phyloP scores from a whole-genome alignment of 805 yeast genomes.

The Yarrowia sp. region DNA sequence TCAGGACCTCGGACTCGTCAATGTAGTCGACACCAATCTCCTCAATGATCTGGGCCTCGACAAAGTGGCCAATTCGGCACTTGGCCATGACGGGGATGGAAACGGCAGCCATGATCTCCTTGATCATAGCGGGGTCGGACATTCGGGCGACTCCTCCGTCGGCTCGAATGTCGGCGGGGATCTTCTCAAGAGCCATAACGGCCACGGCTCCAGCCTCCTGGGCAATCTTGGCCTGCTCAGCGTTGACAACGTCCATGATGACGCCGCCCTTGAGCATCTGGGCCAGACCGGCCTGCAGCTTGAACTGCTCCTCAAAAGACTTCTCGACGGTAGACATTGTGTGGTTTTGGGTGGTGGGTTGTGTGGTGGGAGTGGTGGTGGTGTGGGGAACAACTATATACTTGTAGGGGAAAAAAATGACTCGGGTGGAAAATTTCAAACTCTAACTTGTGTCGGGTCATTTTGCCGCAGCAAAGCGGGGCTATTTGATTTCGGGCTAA shows the following conservation, averaged over 20 bases:
- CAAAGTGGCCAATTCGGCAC: constrained; percentile 81
- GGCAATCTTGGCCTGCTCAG: constrained; percentile 81
- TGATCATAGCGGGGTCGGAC: constrained; percentile 84
- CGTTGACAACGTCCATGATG: constrained; percentile 67
- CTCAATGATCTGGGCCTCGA: constrained; percentile 80
- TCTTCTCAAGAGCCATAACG: constrained; percentile 85
- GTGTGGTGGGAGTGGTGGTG: constrained; percentile 24
- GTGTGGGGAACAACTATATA: constrained; percentile 39
- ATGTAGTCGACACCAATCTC: constrained; percentile 77
- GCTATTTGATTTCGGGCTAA: constrained; percentile 9
- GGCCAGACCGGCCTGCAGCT: constrained; percentile 76
- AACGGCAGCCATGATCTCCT: constrained; percentile 69
- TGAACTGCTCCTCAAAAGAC: constrained; percentile 42
- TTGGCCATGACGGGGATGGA: constrained; percentile 77
- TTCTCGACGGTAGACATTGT: constrained; percentile 39
- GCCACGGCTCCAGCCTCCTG: constrained; percentile 89
- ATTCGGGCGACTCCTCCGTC: constrained; percentile 84
- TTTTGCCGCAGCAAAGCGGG: constrained; percentile 37
- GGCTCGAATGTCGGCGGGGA: constrained; percentile 84
- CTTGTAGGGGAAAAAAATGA: constrained; percentile 36
- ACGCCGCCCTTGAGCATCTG: constrained; percentile 79
- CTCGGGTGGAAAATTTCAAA: constrained; percentile 39
- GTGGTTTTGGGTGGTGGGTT: neutral
- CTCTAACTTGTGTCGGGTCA: constrained; percentile 34
- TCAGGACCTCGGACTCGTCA: constrained; percentile 84